phyloP scores from a whole-genome alignment of 257 asterid species.

The Linderniella brevidens region DNA sequence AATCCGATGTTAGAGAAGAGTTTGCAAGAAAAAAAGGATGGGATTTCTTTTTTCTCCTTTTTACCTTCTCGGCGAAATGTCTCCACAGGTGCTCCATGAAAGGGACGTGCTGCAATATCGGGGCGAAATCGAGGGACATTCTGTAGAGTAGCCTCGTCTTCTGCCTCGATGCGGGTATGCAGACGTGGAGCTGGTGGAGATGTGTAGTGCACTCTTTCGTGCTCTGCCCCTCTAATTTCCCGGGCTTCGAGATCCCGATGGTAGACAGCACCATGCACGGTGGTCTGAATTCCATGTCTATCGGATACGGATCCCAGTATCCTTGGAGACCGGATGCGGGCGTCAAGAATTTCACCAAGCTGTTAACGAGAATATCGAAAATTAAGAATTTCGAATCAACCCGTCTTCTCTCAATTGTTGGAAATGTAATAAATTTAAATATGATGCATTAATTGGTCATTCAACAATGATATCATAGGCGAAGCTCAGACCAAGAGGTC shows the following conservation, averaged over 20 bases:
- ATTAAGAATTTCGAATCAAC: neutral
- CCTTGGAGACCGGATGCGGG: conserved; percentile 83
- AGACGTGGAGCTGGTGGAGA: conserved; percentile 94
- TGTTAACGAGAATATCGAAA: conserved; percentile 5
- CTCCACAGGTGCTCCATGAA: conserved; percentile 76
- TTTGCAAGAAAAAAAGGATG: neutral
- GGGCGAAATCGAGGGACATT: conserved; percentile 97
- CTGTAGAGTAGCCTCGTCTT: conserved; percentile 84
- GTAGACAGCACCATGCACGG: conserved; percentile 97
- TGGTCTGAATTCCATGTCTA: conserved; percentile 93
- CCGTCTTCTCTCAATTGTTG: too few relatives aligned
- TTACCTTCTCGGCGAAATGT: conserved; percentile 87
- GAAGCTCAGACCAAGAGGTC: too few relatives aligned
- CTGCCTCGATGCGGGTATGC: conserved; percentile 71
- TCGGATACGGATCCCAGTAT: conserved; percentile 96
- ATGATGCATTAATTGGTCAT: too few relatives aligned
- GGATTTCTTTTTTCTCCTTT: neutral
- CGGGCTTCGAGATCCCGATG: conserved; percentile 91
- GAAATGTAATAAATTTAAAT: too few relatives aligned
- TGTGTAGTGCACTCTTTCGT: conserved; percentile 68
- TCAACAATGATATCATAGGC: too few relatives aligned
- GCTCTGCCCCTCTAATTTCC: conserved; percentile 73
- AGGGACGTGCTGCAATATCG: conserved; percentile 65
- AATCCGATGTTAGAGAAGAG: too few relatives aligned
- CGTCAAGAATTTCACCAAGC: conserved; percentile 88